Base-by-base conservation (phyloP, 2,329 filamentous ascomycete species). In the Trichoderma cornu-damae region DNA sequence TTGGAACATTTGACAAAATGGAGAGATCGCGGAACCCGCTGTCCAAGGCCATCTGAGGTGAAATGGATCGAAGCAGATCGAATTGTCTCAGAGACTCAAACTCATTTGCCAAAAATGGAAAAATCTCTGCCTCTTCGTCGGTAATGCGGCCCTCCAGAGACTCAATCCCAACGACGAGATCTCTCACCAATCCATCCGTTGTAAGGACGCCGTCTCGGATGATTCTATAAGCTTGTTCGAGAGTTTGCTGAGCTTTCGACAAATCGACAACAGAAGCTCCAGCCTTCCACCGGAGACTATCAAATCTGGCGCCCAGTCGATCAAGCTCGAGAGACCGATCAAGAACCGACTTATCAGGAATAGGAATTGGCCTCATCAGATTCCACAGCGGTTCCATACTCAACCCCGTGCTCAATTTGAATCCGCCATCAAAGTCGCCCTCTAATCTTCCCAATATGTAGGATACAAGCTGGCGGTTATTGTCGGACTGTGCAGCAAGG, bases 361-460 rank as follows among this genome's bases (percentile, higher is more conserved):
- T 75, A 4, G 83, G 78, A 9, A 75, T 69, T 0, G 91, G 89
- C 53, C 88, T 82, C 66, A 95, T 82, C 1, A 76, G 66, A 40
- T 82, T 81, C 93, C 92, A 96, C 4, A 96, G 77, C 7, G 75
- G 70, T 67, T 94, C 88, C 88, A 95, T 94, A 62, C 84, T 86
- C 11, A 91, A 75, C 0, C 90, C 91, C 2, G 87, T 91, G 0
- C 78, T 84, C 12, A 95, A 74, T 56, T 84, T 84, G 73, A 91
- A 92, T 2, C 83, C 85, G 14, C 83, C 79, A 22, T 82, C 79
- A 66, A 96, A 93, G 49, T 79, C 78, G 37, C 73, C 73, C 42
- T 79, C 72, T 2, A 86, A 65, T 5, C 71, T 75, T 0, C 70
- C 65, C 1, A 76, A 63, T 34, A 82, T 66, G 8, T 67, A 61